Percentiles rank a stretch among this genome's conserved stretches.
phyloP scores from a whole-genome alignment of 208 protist genomes.

The Trypanosoma avium region DNA sequence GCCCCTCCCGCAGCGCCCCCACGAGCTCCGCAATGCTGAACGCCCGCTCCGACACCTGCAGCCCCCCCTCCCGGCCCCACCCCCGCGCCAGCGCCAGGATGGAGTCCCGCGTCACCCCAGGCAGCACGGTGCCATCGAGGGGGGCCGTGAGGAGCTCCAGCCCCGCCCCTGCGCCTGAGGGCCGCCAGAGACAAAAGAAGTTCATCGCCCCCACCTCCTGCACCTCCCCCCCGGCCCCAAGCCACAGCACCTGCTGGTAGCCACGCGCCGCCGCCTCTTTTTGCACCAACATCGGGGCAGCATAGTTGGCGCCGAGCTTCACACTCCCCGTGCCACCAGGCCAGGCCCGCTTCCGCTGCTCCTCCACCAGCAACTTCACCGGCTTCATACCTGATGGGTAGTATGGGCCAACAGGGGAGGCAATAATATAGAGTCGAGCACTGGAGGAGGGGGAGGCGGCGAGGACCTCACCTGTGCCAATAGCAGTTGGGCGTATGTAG shows the following conservation, averaged over 20 bases:
- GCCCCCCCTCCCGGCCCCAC: slow-evolving; percentile 87
- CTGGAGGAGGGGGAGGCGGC: slow-evolving; percentile 51
- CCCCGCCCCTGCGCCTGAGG: slow-evolving; percentile 53
- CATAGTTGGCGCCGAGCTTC: slow-evolving; percentile 96
- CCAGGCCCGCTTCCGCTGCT: slow-evolving; percentile 92
- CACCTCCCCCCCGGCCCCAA: slow-evolving; percentile 90
- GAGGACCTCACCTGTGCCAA: slow-evolving; percentile 87
- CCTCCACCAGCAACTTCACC: slow-evolving; percentile 92
- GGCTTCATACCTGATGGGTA: slow-evolving; percentile 91
- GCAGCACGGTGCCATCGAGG: slow-evolving; percentile 94
- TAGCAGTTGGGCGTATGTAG: slow-evolving; percentile 97
- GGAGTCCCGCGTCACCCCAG: slow-evolving; percentile 96
- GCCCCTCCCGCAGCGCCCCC: slow-evolving; percentile 72
- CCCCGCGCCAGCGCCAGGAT: slow-evolving; percentile 86
- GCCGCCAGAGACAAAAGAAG: slow-evolving; percentile 94
- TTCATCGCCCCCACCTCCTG: slow-evolving; percentile 99
- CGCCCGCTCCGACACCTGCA: slow-evolving; percentile 81
- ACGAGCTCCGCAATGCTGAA: slow-evolving; percentile 90
- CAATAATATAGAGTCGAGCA: slow-evolving; percentile 93
- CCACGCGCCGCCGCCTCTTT: slow-evolving; percentile 85
- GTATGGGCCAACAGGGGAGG: slow-evolving; percentile 98
- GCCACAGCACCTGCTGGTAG: slow-evolving; percentile 98
- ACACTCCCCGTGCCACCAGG: slow-evolving; percentile 92
- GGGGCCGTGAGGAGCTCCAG: slow-evolving; percentile 94
- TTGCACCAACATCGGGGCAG: slow-evolving; percentile 85